Conservation (phyloP, 495 filamentous ascomycete genomes). For the Halenospora varia region DNA sequence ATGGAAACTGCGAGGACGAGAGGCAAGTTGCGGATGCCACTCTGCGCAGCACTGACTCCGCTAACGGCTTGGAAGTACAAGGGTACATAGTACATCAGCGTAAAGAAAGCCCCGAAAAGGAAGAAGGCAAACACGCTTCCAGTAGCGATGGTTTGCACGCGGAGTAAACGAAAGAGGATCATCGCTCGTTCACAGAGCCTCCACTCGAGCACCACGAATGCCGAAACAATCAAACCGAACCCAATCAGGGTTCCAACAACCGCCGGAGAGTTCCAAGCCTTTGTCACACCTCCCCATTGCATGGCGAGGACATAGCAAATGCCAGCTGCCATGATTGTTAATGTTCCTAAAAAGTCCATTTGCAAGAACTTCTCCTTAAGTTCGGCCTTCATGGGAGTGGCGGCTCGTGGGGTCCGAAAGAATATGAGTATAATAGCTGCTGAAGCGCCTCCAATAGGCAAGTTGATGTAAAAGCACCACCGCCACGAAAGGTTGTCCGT, state of each 20-base stretch:
- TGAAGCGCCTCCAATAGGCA: slow-evolving; percentile 49
- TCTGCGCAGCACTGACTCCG: slow-evolving; percentile 33
- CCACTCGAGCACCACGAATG: slow-evolving; percentile 60
- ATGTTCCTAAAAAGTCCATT: slow-evolving; percentile 23
- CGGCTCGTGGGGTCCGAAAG: slow-evolving; percentile 42
- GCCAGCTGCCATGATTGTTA: slow-evolving; percentile 45
- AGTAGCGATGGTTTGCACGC: slow-evolving; percentile 56
- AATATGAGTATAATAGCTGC: slow-evolving; percentile 43
- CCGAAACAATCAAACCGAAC: slow-evolving; percentile 57
- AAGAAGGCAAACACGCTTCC: slow-evolving; percentile 48
- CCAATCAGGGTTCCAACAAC: slow-evolving; percentile 70
- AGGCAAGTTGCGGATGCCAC: slow-evolving; percentile 30
- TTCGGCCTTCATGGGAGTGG: slow-evolving; percentile 13
- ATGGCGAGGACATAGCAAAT: slow-evolving; percentile 73
- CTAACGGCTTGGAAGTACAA: slow-evolving; percentile 83
- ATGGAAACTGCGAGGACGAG: slow-evolving; percentile 40
- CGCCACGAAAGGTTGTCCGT: slow-evolving; percentile 41
- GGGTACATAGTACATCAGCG: slow-evolving; percentile 64
- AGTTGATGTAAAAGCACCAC: slow-evolving; percentile 37
- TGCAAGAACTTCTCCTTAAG: slow-evolving; percentile 23
- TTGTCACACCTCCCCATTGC: slow-evolving; percentile 79
- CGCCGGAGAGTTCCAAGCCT: slow-evolving; percentile 60
- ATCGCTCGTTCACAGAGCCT: slow-evolving; percentile 61
- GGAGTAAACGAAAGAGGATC: slow-evolving; percentile 58
- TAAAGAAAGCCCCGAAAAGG: slow-evolving; percentile 54